Percentiles rank a stretch among this genome's conserved stretches.
Conservation (phyloP, 2,329 filamentous ascomycete species). For the Paraphoma chrysanthemicola region DNA sequence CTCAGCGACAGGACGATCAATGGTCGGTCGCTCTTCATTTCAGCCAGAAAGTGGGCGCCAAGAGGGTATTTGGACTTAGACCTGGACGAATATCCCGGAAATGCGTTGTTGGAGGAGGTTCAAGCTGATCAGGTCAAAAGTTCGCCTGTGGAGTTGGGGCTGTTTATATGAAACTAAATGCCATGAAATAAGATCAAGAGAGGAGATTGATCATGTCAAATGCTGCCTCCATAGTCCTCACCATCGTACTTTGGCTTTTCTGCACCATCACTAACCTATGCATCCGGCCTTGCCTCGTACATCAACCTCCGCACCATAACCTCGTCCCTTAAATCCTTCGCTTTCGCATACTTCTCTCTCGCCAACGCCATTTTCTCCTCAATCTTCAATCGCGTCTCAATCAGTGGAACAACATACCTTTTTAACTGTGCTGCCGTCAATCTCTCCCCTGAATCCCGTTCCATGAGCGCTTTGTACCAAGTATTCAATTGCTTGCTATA, state of each 20-base stretch:
- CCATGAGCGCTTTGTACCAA: constrained; percentile 21
- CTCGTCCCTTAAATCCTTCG: background rate
- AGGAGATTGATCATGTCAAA: too few relatives aligned
- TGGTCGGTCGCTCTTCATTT: constrained; percentile 8
- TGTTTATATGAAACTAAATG: background rate
- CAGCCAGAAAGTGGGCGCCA: constrained; percentile 11
- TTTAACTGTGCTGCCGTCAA: constrained; percentile 7
- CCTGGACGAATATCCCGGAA: constrained; percentile 8
- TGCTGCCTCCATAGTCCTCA: too few relatives aligned
- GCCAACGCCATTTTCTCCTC: background rate
- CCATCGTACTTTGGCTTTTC: too few relatives aligned
- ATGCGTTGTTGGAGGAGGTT: constrained; percentile 8
- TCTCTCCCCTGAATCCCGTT: background rate
- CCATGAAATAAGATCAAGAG: too few relatives aligned
- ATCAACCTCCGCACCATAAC: background rate
- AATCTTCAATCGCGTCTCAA: constrained; percentile 5
- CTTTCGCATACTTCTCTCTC: background rate
- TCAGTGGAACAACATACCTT: background rate
- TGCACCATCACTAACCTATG: too few relatives aligned
- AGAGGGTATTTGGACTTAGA: constrained; percentile 14
- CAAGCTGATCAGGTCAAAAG: constrained; percentile 11
- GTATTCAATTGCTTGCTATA: constrained; percentile 15
- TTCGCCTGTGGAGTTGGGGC: background rate
- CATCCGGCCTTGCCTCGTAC: too few relatives aligned
- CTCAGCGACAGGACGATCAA: constrained; percentile 7